phyloP scores from a whole-genome alignment of 495 filamentous ascomycete genomes.

The Daldinia grandis region DNA sequence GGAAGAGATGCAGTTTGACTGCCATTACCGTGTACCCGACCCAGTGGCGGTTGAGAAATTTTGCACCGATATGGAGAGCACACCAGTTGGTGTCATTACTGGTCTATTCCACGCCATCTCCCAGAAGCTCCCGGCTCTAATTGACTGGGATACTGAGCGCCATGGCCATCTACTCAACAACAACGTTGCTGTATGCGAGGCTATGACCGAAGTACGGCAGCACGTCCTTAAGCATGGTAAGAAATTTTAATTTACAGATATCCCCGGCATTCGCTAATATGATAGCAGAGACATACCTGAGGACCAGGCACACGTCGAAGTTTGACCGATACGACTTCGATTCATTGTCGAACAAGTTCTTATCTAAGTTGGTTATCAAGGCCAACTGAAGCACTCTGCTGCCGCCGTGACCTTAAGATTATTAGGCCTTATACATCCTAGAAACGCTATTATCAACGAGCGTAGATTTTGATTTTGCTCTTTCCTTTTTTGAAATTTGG shows the following conservation, averaged over 20 bases:
- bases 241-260: conserved; percentile 41
- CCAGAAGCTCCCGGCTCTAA: conserved; percentile 87
- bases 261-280: conserved; percentile 6
- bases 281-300: conserved; percentile 62
- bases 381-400: conserved; percentile 67
- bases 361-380: conserved; percentile 92
- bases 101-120: conserved; percentile 95
- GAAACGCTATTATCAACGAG: conserved; percentile 10
- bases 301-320: conserved; percentile 66
- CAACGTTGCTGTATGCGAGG: conserved; percentile 88
- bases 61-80: conserved; percentile 93
- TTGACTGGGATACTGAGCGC: conserved; percentile 88
- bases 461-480: conserved; percentile 13
- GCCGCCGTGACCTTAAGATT: not conserved
- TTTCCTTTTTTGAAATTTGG: not conserved
- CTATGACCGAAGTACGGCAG: conserved; percentile 89
- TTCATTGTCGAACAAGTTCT: conserved; percentile 91
- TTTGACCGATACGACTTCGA: conserved; percentile 93
- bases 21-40: conserved; percentile 89
- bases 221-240: conserved; percentile 90
- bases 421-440: conserved; percentile 13
- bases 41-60: conserved; percentile 85
- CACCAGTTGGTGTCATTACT: conserved; percentile 91
- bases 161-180: conserved; percentile 87
- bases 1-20: conserved; percentile 98